Evolutionary conservation across 1,139 yeast species (phyloP), one percentile per base, ranked within the genome.

Genomic region (Kodamaea derodonti): DNA sequence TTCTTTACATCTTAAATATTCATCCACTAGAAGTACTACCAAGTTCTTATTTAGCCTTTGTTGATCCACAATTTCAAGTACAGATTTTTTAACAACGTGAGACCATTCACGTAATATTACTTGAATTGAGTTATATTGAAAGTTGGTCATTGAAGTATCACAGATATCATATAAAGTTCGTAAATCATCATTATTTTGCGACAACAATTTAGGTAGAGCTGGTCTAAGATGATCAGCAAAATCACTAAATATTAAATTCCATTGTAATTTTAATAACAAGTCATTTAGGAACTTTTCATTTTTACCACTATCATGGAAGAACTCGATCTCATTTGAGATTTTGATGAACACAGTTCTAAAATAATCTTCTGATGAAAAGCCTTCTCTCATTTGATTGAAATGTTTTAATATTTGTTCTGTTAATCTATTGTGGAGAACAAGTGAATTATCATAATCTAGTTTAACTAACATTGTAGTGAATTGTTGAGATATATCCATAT

Each of bases 231-330:
- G 30, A 2, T 13, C 10, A 2, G 33, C 48, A 27, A 63, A 59
- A 32, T 62, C 56, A 6, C 40, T 41, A 32, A 66, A 63, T 1
- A 66, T 46, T 31, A 56, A 45, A 12, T 29, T 37, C 72, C 72
- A 67, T 23, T 54, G 55, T 14, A 65, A 45, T 30, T 51, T 50
- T 10, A 37, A 28, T 14, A 53, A 39, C 18, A 65, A 40, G 1
- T 40, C 41, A 5, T 51, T 44, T 14, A 54, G 38, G 34, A 62
- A 59, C 2, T 33, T 35, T 9, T 37, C 39, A 2, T 51, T 28
- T n/a, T 49, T 53, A 1, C 62, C 62, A 38, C 66, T 52, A 1
- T 45, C 42, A 23, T 31, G 22, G 27, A 51, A 42, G 30, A 48
- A 45, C 3, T 31, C 35, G 6, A 42, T 33, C 15, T 53, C 58